A percentile compares a stretch with the other conserved stretches of the same genome.
phyloP scores from a whole-genome alignment of 2,329 filamentous ascomycete genomes.

The Biscogniauxia marginata region DNA sequence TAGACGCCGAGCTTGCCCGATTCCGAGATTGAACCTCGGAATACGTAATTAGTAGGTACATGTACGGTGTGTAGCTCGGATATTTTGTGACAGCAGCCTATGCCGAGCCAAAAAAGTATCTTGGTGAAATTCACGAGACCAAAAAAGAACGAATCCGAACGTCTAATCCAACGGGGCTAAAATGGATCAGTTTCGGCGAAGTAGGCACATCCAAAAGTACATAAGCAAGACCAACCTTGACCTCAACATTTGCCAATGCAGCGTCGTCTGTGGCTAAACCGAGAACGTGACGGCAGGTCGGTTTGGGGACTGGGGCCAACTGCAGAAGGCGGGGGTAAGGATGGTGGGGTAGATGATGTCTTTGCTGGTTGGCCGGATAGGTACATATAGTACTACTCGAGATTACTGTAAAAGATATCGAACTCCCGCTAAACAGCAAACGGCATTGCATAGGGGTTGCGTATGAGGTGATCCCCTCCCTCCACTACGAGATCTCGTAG shows the following conservation, averaged over 20 bases:
- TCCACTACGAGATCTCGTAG: not conserved
- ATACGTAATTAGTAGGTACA: constrained; percentile 5
- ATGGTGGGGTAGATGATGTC: too few relatives aligned
- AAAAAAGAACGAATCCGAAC: too few relatives aligned
- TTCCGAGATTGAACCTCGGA: constrained; percentile 18
- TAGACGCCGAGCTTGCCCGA: constrained; percentile 19
- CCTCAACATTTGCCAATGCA: not conserved
- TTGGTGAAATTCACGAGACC: not conserved
- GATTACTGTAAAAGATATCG: not conserved
- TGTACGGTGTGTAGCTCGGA: constrained; percentile 10
- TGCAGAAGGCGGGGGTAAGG: not conserved
- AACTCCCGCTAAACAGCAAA: constrained; percentile 9
- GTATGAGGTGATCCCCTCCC: constrained; percentile 3
- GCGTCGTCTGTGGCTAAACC: not conserved
- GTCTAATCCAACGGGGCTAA: too few relatives aligned
- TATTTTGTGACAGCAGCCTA: not conserved
- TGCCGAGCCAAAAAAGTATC: not conserved
- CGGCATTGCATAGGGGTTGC: too few relatives aligned
- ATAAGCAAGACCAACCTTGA: not conserved
- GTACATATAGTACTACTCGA: not conserved
- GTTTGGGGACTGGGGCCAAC: not conserved
- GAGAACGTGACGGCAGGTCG: not conserved
- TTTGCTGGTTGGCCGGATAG: not conserved
- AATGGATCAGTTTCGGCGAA: constrained; percentile 4
- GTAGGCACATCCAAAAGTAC: not conserved